Percentiles rank a stretch among this genome's conserved stretches.
phyloP scores from a whole-genome alignment of 345 rosid genomes.

The Cochlearia excelsa region DNA sequence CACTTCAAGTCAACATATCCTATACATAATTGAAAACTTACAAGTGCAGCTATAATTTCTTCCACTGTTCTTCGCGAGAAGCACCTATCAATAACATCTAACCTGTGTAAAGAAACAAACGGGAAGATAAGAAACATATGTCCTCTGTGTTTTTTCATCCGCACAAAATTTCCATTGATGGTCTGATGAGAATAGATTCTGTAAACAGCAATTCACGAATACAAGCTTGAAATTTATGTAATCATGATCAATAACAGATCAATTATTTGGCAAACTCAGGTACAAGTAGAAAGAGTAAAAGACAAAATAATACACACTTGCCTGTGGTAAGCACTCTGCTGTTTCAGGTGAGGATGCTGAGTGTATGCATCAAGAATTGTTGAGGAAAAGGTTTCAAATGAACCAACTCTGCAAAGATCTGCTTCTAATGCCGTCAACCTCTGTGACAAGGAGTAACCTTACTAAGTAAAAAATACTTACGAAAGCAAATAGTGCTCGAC shows the following conservation, averaged over 20 bases:
- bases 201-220: constrained; percentile 4
- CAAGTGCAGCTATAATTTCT: constrained; percentile 79
- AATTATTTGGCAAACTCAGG: not conserved
- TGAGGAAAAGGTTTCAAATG: constrained; percentile 50
- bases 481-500: constrained; percentile 5
- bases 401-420: constrained; percentile 44
- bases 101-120: constrained; percentile 44
- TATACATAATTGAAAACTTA: constrained; percentile 38
- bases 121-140: constrained; percentile 16
- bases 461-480: constrained; percentile 24
- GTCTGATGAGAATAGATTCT: constrained; percentile 12
- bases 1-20: constrained; percentile 2
- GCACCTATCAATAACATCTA: constrained; percentile 71
- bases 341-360: constrained; percentile 54
- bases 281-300: constrained; percentile 6
- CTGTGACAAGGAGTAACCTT: constrained; percentile 40
- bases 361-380: constrained; percentile 53
- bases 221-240: constrained; percentile 4
- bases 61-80: constrained; percentile 71
- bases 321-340: constrained; percentile 61
- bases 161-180: constrained; percentile 9
- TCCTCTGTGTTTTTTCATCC: constrained; percentile 5
- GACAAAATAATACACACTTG: constrained; percentile 30
- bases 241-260: constrained; percentile 2
- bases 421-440: constrained; percentile 59